Conservation (phyloP, 805 yeast species). For the Kazachstania psychrophila region DNA sequence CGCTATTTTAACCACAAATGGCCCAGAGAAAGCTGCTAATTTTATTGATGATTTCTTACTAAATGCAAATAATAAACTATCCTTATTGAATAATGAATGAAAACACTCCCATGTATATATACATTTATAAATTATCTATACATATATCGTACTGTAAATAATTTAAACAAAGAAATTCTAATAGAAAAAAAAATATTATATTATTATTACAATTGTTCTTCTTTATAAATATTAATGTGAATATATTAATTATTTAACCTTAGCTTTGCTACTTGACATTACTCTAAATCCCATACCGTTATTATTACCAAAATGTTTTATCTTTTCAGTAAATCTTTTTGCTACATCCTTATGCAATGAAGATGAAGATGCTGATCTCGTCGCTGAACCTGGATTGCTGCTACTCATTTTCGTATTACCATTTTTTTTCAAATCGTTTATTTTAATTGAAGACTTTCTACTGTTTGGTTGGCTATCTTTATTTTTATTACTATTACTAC, state of each 20-base stretch:
- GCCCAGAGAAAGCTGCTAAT: constrained; percentile 46
- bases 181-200: not conserved
- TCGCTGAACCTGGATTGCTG: no score
- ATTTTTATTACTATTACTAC: no score
- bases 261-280: not conserved
- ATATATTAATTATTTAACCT: not conserved
- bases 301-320: constrained; percentile 11
- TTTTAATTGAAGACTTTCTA: no score
- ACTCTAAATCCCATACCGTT: constrained; percentile 16
- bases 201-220: not conserved
- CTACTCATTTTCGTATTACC: no score
- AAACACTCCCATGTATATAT: not conserved
- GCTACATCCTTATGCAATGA: no score
- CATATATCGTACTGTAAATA: no score
- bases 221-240: not conserved
- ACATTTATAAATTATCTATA: not conserved
- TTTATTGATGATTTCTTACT: constrained; percentile 49
- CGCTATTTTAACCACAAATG: constrained; percentile 55
- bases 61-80: constrained; percentile 12
- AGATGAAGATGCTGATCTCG: no score
- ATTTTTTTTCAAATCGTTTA: no score
- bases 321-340: constrained; percentile 13
- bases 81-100: constrained; percentile 2
- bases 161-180: not conserved
- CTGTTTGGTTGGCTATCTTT: no score